Evolutionary conservation across 2,329 filamentous ascomycete species (phyloP).

Genomic region (Pestalotiopsis sp.): DNA sequence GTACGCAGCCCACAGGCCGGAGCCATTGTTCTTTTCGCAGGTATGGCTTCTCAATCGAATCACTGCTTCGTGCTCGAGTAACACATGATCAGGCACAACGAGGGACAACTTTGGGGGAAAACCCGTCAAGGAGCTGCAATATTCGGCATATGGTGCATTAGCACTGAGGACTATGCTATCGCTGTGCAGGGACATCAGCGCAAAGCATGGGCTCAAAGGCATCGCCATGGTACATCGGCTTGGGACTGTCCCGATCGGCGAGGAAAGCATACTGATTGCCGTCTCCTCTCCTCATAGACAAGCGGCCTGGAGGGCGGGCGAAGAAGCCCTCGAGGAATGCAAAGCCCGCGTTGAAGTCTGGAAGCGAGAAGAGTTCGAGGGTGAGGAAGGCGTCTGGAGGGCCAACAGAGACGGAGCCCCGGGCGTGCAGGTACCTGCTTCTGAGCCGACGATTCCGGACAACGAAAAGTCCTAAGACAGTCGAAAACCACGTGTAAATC

Average conservation of each 20-base stretch:
- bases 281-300: constrained; percentile 81
- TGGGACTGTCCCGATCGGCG: constrained; percentile 82
- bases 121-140: constrained; percentile 72
- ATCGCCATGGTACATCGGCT: constrained; percentile 84
- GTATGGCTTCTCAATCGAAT: constrained; percentile 37
- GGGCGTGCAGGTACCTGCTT: constrained; percentile 46
- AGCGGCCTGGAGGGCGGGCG: constrained; percentile 83
- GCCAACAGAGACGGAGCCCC: constrained; percentile 76
- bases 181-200: constrained; percentile 59
- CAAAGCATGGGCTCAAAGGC: constrained; percentile 65
- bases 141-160: constrained; percentile 71
- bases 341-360: constrained; percentile 91
- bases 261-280: constrained; percentile 90
- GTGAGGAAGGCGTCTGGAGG: constrained; percentile 79
- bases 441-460: constrained; percentile 8
- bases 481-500: not conserved
- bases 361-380: constrained; percentile 88
- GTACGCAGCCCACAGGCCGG: constrained; percentile 74
- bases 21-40: constrained; percentile 75
- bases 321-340: constrained; percentile 84
- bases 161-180: constrained; percentile 68
- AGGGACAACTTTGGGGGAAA: constrained; percentile 72
- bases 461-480: not conserved
- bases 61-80: not conserved
- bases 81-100: constrained; percentile 62